These are phyloP conservation scores for Scytalidium sp. DNA, from an alignment of 2,329 filamentous ascomycete species.

Conservation along the genomic window DNA sequence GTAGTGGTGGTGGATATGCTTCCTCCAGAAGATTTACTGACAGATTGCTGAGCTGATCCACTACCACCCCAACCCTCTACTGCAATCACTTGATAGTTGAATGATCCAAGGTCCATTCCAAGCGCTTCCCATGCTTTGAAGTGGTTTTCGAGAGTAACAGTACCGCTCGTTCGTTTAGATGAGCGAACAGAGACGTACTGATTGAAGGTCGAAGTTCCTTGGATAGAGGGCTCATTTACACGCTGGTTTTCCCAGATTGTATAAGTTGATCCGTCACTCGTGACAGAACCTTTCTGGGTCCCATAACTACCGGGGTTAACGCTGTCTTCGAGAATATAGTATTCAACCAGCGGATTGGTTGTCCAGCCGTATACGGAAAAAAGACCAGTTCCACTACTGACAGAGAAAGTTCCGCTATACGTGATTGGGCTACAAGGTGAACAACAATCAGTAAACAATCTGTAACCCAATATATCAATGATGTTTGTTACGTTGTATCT, in stretches of 20 bases:
- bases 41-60: slow-evolving; percentile 33
- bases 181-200: slow-evolving; percentile 51
- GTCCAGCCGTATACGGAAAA: slow-evolving; percentile 58
- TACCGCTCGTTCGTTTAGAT: slow-evolving; percentile 46
- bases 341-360: slow-evolving; percentile 50
- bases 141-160: slow-evolving; percentile 46
- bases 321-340: slow-evolving; percentile 55
- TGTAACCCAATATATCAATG: neutral
- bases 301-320: slow-evolving; percentile 46
- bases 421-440: slow-evolving; percentile 26
- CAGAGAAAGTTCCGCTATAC: slow-evolving; percentile 37
- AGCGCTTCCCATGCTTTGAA: slow-evolving; percentile 48
- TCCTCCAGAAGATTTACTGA: neutral
- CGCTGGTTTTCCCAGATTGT: slow-evolving; percentile 33
- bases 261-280: slow-evolving; percentile 49
- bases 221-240: slow-evolving; percentile 12
- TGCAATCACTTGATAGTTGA: slow-evolving; percentile 51
- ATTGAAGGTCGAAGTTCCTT: slow-evolving; percentile 46
- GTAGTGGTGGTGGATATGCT: neutral
- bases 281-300: slow-evolving; percentile 47
- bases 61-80: slow-evolving; percentile 50
- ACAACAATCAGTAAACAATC: neutral
- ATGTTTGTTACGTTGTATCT: slow-evolving; percentile 4
- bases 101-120: slow-evolving; percentile 44
- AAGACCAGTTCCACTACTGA: slow-evolving; percentile 38